Base-by-base conservation (phyloP, 1,139 yeast genomes). In the Kodamaea suecica region DNA sequence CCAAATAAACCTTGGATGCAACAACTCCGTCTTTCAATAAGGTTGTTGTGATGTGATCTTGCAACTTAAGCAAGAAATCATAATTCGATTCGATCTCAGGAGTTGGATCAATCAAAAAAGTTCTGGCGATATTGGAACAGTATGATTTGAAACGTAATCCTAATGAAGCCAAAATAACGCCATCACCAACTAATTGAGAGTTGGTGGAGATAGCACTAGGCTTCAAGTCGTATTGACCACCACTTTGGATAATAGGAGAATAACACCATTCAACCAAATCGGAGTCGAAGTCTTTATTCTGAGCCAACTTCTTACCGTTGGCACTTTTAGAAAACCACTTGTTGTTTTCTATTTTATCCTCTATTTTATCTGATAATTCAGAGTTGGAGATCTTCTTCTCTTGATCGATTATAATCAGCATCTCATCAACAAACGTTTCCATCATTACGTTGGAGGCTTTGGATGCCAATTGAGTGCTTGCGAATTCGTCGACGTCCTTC, bases 241-340 rank as follows among this genome's bases (percentile, higher is more conserved):
- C 95, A 49, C 95, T 83, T 61, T 90, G 95, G 40, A 92, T 74
- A 38, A 87, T 84, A 20, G 98, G 97, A 31, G 88, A 79, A 59
- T 87, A 88, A 49, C 96, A 85, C 97, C 97, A 92, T 59, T 92
- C 97, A 24, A 92, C 64, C 44, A 80, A 78, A 42, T 78, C 80
- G 3, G 84, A 70, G 51, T 87, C 95, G 48, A 87, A 84, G 37
- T 78, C 79, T 32, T 65, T 53, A 37, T 54, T 47, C 24, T 63
- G 65, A 27, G 63, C 70, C 21, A 75, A 55, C 39, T 73, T 75
- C 46, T 80, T 71, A 43, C 84, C 90, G 30, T 76, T 55, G 7
- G 80, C 73, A 7, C 78, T 59, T 50, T 82, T 84, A 47, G 73
- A 61, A 58, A 83, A 77, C 69, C 87, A 84, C 51, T 76, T 80